Conservation (phyloP, 2,329 filamentous ascomycete species). For the Cladosporium sp. region DNA sequence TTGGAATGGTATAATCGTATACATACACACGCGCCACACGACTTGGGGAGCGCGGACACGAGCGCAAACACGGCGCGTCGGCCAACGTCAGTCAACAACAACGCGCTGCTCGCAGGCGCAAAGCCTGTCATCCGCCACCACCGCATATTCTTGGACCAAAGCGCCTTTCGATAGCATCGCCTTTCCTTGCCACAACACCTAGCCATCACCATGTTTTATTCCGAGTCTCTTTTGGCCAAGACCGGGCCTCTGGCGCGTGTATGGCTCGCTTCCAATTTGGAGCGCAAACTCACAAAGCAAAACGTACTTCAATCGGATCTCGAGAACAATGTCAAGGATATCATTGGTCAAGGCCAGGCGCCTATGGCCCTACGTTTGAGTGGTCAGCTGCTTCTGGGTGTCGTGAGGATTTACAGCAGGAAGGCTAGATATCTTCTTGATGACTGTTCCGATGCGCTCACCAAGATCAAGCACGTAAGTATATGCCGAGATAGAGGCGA, state of each 20-base stretch:
- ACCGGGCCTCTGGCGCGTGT: conserved; percentile 94
- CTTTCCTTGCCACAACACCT: background rate
- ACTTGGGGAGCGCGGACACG: too few relatives aligned
- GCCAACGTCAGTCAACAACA: conserved; percentile 19
- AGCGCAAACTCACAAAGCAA: conserved; percentile 96
- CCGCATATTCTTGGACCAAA: background rate
- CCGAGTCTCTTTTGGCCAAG: conserved; percentile 91
- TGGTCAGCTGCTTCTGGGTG: conserved; percentile 88
- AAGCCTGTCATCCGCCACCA: conserved; percentile 10
- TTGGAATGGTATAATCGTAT: background rate
- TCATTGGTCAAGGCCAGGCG: conserved; percentile 87
- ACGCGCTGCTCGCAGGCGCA: conserved; percentile 19
- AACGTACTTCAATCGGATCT: conserved; percentile 94
- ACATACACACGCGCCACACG: background rate
- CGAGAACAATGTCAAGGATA: conserved; percentile 88
- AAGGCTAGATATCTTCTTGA: conserved; percentile 95
- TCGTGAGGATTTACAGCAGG: conserved; percentile 94
- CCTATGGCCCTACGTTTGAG: conserved; percentile 92
- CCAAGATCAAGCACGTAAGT: conserved; percentile 96
- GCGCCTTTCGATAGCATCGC: background rate
- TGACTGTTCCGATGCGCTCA: conserved; percentile 93
- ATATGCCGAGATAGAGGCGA: background rate
- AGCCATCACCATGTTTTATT: conserved; percentile 77
- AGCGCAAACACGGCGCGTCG: conserved; percentile 10
- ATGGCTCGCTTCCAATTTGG: conserved; percentile 96